A percentile compares a stretch with the other conserved stretches of the same genome.
Conservation (phyloP, 352 stramenopile genomes). For the Globisporangium barbulae region DNA sequence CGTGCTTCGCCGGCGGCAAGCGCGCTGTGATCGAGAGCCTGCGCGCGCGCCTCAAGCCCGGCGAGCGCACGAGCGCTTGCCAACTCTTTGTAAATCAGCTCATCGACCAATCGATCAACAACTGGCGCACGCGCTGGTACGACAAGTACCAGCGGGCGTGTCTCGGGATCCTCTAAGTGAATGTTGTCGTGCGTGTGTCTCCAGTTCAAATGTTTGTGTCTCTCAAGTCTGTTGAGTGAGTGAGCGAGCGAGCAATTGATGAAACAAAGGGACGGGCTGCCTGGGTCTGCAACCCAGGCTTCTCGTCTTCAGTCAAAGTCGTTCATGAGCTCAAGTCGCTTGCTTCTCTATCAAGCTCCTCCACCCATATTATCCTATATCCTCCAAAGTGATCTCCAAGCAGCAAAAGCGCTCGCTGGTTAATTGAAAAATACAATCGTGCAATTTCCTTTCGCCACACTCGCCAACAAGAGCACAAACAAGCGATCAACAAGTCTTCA, state of each 20-base stretch:
- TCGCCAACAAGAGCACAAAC: background rate
- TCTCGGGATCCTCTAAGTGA: slow-evolving; percentile 76
- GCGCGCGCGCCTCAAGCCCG: slow-evolving; percentile 67
- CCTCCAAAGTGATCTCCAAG: background rate
- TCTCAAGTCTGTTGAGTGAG: slow-evolving; percentile 1
- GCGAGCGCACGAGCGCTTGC: slow-evolving; percentile 75
- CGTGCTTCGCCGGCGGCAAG: slow-evolving; percentile 85
- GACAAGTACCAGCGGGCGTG: slow-evolving; percentile 90
- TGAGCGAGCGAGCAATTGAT: background rate
- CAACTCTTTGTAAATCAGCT: slow-evolving; percentile 84
- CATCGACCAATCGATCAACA: slow-evolving; percentile 88
- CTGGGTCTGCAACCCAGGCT: background rate
- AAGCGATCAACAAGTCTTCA: no score
- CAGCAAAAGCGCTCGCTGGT: background rate
- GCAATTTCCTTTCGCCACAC: background rate
- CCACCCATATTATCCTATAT: background rate
- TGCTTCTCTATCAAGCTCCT: background rate
- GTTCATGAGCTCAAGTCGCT: no score
- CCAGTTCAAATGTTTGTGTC: background rate
- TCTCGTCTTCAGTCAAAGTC: background rate
- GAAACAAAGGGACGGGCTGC: background rate
- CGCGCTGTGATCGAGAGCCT: slow-evolving; percentile 74
- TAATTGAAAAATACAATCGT: slow-evolving; percentile 1
- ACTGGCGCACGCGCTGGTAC: slow-evolving; percentile 88
- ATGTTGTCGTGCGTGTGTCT: slow-evolving; percentile 6